phyloP scores from a whole-genome alignment of 768 basidiomycete genomes.

The Pleurotus ostreatus region DNA sequence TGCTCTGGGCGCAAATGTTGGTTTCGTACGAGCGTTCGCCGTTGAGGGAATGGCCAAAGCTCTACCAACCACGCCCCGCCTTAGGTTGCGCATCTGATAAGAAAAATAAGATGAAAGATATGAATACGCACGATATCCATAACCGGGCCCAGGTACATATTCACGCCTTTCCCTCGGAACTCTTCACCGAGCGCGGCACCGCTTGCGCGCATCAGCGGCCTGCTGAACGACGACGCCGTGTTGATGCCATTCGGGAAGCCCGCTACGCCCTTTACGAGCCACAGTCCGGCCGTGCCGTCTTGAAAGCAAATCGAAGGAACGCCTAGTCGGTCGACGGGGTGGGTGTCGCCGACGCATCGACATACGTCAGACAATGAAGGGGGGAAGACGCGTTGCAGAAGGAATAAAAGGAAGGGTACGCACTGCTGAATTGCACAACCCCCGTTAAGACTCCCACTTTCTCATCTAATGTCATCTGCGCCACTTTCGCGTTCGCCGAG shows the following conservation, averaged over 20 bases:
- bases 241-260: slow-evolving; percentile 60
- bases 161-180: slow-evolving; percentile 64
- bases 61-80: slow-evolving; percentile 47
- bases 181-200: slow-evolving; percentile 64
- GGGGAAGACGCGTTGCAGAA: neutral
- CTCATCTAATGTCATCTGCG: slow-evolving; percentile 4
- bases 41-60: slow-evolving; percentile 47
- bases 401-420: slow-evolving; percentile 1
- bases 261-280: slow-evolving; percentile 38
- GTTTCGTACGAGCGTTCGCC: slow-evolving; percentile 54
- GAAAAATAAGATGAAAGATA: neutral
- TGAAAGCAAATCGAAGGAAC: slow-evolving; percentile 45
- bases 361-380: slow-evolving; percentile 18
- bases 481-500: neutral
- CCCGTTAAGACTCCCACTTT: slow-evolving; percentile 4
- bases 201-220: slow-evolving; percentile 57
- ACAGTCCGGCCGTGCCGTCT: slow-evolving; percentile 46
- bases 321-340: slow-evolving; percentile 32
- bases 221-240: slow-evolving; percentile 45
- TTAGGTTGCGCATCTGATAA: slow-evolving; percentile 27
- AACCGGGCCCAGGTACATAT: slow-evolving; percentile 47
- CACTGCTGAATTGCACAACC: slow-evolving; percentile 37
- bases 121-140: slow-evolving; percentile 35
- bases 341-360: slow-evolving; percentile 44
- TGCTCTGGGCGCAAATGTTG: slow-evolving; percentile 43